Evolutionary conservation across 371 early-diverging fungal genomes (phyloP), one percentile per base, ranked within the genome.

Genomic region (Mortierella sp.): DNA sequence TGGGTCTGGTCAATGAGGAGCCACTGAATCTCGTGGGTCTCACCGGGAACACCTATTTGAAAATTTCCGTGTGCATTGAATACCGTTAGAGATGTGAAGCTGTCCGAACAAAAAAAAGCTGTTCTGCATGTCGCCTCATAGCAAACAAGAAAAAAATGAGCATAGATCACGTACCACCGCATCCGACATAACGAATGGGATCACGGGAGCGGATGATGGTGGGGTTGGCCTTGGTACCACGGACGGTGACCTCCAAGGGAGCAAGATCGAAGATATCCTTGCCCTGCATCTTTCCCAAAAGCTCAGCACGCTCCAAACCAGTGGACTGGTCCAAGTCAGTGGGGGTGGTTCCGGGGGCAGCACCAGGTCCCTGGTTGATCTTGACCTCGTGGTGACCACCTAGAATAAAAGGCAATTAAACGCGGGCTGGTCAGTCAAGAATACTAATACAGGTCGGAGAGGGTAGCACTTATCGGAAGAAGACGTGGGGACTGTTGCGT

Each of bases 311-410:
- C 91, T 97, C 97, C 78, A 93, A 86, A 92, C 99, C 98, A 75
- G 98, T 96, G 77, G 98, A 91, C 86, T 98, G 94, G 80, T 98
- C 97, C 87, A 94, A 91, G 89, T 97, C 96, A 80, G 97, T 96
- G 75, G 98, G 95, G 71, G 97, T 86, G 55, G 88, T 80, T 82
- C 93, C 94, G 70, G 91, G 82, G 59, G 91, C 89, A 75, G 90
- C 91, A 82, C 95, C 96, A 53, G 94, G 91, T 53, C 94, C 94
- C 77, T 86, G 86, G 51, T 48, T 51, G 53, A 86, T 72, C 86
- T 86, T 86, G 55, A 70, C 77, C 79, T 86, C 86, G 31, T 79
- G 79, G 79, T 86, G 82, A 31, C 82, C 86, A 53, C 82, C 86
- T 86, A 81, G 6, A 61, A 11, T 51, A 53, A 9, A 64, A 53